phyloP scores from a whole-genome alignment of 2,329 filamentous ascomycete species.

The Arthroderma sp. region DNA sequence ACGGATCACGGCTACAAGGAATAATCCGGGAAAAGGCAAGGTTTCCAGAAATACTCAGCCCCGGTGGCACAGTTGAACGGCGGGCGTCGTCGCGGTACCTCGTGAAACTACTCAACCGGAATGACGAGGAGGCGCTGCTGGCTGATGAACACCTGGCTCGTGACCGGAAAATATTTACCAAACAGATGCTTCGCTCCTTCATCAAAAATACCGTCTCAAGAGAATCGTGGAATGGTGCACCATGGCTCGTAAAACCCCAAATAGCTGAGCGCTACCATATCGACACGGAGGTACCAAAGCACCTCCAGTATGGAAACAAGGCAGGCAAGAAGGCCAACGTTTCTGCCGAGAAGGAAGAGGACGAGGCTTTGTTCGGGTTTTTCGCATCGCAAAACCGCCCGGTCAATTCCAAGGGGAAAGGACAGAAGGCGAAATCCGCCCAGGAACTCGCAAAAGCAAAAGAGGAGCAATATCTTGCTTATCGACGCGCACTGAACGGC shows the following conservation, averaged over 20 bases:
- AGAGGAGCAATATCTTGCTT: constrained; percentile 36
- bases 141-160: constrained; percentile 72
- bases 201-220: constrained; percentile 88
- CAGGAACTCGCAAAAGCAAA: constrained; percentile 36
- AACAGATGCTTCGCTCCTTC: constrained; percentile 83
- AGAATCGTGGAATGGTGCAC: constrained; percentile 89
- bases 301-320: constrained; percentile 70
- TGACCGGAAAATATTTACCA: constrained; percentile 85
- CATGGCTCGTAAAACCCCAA: constrained; percentile 84
- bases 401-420: constrained; percentile 62
- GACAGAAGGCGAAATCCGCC: constrained; percentile 46
- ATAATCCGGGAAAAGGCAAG: constrained; percentile 74
- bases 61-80: constrained; percentile 56
- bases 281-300: constrained; percentile 69
- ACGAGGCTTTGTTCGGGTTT: constrained; percentile 39
- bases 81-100: constrained; percentile 65
- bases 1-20: constrained; percentile 57
- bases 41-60: constrained; percentile 45
- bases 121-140: constrained; percentile 60
- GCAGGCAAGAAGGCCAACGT: constrained; percentile 63
- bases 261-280: constrained; percentile 77
- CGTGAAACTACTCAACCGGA: constrained; percentile 57
- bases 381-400: constrained; percentile 41
- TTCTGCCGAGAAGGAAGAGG: constrained; percentile 46
- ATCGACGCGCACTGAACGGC: constrained; percentile 32